Evolutionary conservation across 495 filamentous ascomycete genomes (phyloP), one percentile per base, ranked within the genome.

Genomic region (Massariosphaeria phaeospora): DNA sequence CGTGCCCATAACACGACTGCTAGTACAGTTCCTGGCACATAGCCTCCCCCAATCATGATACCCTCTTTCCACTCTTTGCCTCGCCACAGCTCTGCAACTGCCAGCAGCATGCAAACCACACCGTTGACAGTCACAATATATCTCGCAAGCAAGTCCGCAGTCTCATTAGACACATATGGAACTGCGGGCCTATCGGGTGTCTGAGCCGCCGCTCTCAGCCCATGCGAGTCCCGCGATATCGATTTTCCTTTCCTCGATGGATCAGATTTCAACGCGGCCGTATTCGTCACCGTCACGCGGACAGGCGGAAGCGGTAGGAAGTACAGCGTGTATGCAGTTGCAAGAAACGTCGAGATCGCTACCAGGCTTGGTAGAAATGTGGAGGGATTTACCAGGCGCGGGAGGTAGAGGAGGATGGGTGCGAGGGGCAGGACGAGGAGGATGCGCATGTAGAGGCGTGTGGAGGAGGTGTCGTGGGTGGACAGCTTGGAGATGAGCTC

Each of bases 251-350:
- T 57, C n/a, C 20, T n/a, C 34, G 23, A n/a, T 4, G 26, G 1
- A 11, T 6, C 9, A 3, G 42, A 20, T 41, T 51, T 45, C 11
- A 34, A 3, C 3, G 9, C 21, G 4, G 43, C 18, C 24, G 24
- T 13, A 34, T 18, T 44, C 8, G 41, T 25, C 7, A 48, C 13
- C 18, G 9, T 25, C 0, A 42, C 25, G 3, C 25, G 18, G 3
- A 53, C 35, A 1, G 61, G 49, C 6, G 61, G 56, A 6, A 60
- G 43, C 1, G 61, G 61, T 42, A 64, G 42, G 48, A 34, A 64
- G 41, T 57, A 64, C 7, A 64, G 40, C 11, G 51, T 60, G 31
- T 64, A 64, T 23, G 61, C 61, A 1, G 46, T 43, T 1, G 57
- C 48, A 4, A 53, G 41, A 2, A 64, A 47, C 24, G 48, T 55